Percentiles rank a stretch among this genome's conserved stretches.
phyloP scores from a whole-genome alignment of 257 asterid species.

The Lantana camara region DNA sequence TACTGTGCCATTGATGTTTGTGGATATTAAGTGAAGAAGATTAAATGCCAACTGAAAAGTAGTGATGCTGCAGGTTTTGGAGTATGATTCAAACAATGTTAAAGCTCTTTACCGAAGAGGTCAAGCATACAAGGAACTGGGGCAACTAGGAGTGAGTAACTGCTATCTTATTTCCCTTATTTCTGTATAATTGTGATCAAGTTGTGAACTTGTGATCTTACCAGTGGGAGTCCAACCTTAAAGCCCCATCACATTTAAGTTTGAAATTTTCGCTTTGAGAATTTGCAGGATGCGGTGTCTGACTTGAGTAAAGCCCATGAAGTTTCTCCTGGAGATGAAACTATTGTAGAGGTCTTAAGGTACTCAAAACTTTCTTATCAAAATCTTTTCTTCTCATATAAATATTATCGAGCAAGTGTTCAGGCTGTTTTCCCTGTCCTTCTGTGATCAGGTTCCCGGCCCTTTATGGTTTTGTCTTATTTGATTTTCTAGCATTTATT shows the following conservation, averaged over 20 bases:
- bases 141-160: slow-evolving; percentile 67
- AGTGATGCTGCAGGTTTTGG: slow-evolving; percentile 66
- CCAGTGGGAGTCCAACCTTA: slow-evolving; percentile 6
- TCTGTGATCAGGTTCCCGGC: slow-evolving; percentile 4
- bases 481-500: not conserved
- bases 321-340: slow-evolving; percentile 89
- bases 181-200: slow-evolving; percentile 21
- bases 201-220: too few species aligned
- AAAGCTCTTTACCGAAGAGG: slow-evolving; percentile 97
- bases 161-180: slow-evolving; percentile 21
- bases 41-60: slow-evolving; percentile 18
- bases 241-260: slow-evolving; percentile 12
- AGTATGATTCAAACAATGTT: slow-evolving; percentile 62
- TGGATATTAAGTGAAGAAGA: slow-evolving; percentile 17
- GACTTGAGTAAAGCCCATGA: slow-evolving; percentile 86
- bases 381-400: slow-evolving; percentile 6
- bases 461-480: slow-evolving; percentile 5
- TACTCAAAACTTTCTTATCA: slow-evolving; percentile 32
- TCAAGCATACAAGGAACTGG: slow-evolving; percentile 81
- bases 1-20: slow-evolving; percentile 12
- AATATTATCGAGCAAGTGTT: slow-evolving; percentile 1
- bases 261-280: slow-evolving; percentile 18
- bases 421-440: not conserved
- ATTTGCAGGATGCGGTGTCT: slow-evolving; percentile 74
- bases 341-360: slow-evolving; percentile 87